These are phyloP conservation scores for Candida endomychidarum DNA, from an alignment of 805 yeast genomes.

Conservation along the genomic window DNA sequence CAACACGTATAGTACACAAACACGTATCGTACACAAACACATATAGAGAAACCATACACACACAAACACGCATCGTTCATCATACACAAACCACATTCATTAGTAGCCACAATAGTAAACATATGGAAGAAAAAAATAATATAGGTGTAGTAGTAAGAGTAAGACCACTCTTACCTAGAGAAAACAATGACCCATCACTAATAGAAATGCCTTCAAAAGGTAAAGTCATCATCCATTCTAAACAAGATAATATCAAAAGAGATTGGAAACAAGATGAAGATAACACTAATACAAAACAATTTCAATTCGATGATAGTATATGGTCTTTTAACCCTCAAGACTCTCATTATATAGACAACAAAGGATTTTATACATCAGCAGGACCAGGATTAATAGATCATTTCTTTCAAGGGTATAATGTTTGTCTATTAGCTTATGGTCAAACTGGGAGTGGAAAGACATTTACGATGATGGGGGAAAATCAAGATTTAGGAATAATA, in stretches of 20 bases:
- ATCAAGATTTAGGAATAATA: slow-evolving; percentile 32
- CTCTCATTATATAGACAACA: slow-evolving; percentile 47
- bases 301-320: slow-evolving; percentile 21
- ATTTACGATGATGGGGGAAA: slow-evolving; percentile 43
- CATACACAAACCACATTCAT: background rate
- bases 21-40: too few species aligned
- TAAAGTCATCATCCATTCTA: slow-evolving; percentile 11
- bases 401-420: slow-evolving; percentile 40
- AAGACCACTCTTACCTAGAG: slow-evolving; percentile 43
- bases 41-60: background rate
- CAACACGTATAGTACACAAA: too few species aligned
- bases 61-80: background rate
- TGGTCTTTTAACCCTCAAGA: slow-evolving; percentile 19
- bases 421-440: slow-evolving; percentile 44
- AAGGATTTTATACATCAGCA: slow-evolving; percentile 47
- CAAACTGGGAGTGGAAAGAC: slow-evolving; percentile 47
- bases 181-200: slow-evolving; percentile 23
- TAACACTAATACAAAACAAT: slow-evolving; percentile 5
- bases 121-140: background rate
- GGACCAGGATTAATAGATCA: slow-evolving; percentile 62
- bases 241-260: background rate
- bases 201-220: slow-evolving; percentile 32
- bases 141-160: slow-evolving; percentile 55
- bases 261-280: slow-evolving; percentile 1
- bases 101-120: too few species aligned